These are phyloP conservation scores for Mucuna pruriens DNA, from an alignment of 306 rosid genomes.

Conservation along the genomic window DNA sequence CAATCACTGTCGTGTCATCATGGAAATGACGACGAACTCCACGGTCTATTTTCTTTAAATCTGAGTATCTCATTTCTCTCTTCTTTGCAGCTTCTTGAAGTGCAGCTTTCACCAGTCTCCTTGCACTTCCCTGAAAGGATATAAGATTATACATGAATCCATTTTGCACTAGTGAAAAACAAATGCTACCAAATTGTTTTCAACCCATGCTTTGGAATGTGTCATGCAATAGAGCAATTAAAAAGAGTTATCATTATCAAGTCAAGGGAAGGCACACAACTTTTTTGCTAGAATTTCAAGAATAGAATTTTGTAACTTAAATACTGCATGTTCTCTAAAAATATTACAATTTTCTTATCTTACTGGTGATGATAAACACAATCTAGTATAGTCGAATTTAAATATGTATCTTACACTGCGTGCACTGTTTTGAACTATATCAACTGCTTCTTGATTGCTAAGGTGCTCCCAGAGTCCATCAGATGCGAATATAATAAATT, in stretches of 20 bases:
- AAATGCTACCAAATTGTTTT: background rate
- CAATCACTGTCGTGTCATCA: constrained; percentile 93
- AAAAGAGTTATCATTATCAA: constrained; percentile 11
- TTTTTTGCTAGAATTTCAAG: background rate
- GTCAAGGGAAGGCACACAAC: background rate
- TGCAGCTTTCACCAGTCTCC: constrained; percentile 82
- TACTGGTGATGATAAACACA: constrained; percentile 3
- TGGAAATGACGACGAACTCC: constrained; percentile 99
- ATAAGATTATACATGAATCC: constrained; percentile 21
- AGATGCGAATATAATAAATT: constrained; percentile 85
- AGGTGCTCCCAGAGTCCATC: constrained; percentile 99
- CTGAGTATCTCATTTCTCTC: constrained; percentile 99
- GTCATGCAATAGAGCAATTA: background rate
- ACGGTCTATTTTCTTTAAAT: constrained; percentile 90
- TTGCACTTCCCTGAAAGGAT: constrained; percentile 92
- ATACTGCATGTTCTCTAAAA: background rate
- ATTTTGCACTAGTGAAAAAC: background rate
- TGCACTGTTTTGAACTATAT: constrained; percentile 80
- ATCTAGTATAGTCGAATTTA: constrained; percentile 19
- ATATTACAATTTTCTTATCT: background rate
- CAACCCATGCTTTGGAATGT: background rate
- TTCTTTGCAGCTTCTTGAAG: constrained; percentile 92
- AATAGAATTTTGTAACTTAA: background rate
- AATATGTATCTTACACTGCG: constrained; percentile 58
- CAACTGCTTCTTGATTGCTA: constrained; percentile 93